Evolutionary conservation across 1,139 yeast species (phyloP).

Genomic region (Protomyces inundatus): DNA sequence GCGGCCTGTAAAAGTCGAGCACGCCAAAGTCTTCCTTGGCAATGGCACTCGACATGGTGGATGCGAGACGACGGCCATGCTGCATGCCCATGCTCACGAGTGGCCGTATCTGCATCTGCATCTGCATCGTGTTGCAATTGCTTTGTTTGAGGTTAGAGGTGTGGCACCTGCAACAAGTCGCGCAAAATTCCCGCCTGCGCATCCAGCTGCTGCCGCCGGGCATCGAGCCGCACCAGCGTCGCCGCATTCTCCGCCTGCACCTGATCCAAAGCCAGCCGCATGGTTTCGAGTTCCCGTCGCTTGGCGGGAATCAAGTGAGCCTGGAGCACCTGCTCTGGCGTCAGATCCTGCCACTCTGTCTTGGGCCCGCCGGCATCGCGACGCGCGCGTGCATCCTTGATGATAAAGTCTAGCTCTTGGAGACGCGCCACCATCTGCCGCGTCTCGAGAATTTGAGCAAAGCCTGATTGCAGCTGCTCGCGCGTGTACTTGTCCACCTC

Average conservation of each 20-base stretch:
- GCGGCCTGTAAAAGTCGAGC: neutral
- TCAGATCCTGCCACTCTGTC: neutral
- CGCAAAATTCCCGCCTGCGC: neutral
- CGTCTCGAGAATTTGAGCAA: conserved; percentile 13
- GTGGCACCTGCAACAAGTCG: conserved; percentile 1
- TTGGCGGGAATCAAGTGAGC: conserved; percentile 22
- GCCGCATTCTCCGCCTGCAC: conserved; percentile 9
- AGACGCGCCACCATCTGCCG: conserved; percentile 6
- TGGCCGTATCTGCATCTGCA: no score
- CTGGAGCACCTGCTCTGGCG: conserved; percentile 16
- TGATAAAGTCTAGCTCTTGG: conserved; percentile 16
- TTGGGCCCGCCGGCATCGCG: neutral
- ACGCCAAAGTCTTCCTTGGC: neutral
- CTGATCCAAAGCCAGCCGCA: neutral
- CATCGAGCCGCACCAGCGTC: neutral
- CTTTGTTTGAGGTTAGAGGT: neutral
- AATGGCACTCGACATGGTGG: neutral
- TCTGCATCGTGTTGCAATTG: no score
- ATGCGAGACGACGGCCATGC: neutral
- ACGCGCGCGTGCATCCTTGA: conserved; percentile 8
- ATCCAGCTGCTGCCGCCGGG: conserved; percentile 2
- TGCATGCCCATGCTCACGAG: no score
- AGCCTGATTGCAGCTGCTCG: conserved; percentile 1
- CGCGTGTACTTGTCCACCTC: conserved; percentile 4
- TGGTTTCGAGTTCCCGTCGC: conserved; percentile 2